phyloP scores from a whole-genome alignment of 768 basidiomycete species.

The Phlegmacium glaucopus region DNA sequence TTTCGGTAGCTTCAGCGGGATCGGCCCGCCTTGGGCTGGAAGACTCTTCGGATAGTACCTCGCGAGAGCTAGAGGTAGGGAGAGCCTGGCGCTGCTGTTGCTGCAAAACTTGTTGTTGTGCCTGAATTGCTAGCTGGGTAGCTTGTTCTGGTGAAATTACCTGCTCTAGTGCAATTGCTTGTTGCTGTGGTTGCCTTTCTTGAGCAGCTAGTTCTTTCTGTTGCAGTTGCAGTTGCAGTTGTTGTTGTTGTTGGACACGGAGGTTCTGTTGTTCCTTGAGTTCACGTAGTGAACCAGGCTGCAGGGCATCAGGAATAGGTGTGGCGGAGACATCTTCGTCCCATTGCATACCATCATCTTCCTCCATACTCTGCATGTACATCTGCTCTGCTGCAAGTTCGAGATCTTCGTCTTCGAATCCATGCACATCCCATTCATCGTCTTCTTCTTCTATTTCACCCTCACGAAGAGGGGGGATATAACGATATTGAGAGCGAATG shows the following conservation, averaged over 20 bases:
- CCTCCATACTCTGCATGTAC: conserved; percentile 31
- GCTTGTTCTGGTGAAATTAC: conserved; percentile 17
- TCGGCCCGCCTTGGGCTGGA: conserved; percentile 39
- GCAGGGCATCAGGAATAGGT: conserved; percentile 32
- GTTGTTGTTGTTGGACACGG: conserved; percentile 28
- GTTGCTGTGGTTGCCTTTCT: conserved; percentile 27
- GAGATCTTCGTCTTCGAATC: conserved; percentile 66
- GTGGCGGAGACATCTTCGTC: conserved; percentile 62
- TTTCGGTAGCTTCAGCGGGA: conserved; percentile 67
- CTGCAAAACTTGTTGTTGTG: conserved; percentile 2
- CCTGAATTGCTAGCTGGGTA: conserved; percentile 19
- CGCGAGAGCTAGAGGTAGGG: conserved; percentile 44
- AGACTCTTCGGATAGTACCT: conserved; percentile 34
- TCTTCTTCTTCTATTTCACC: conserved; percentile 70
- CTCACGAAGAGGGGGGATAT: conserved; percentile 84
- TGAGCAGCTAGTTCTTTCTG: conserved; percentile 24
- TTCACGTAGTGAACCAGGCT: conserved; percentile 28
- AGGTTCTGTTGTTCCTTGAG: conserved; percentile 29
- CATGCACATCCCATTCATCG: conserved; percentile 64
- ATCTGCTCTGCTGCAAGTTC: conserved; percentile 56
- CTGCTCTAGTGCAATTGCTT: conserved; percentile 31
- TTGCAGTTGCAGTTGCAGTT: conserved; percentile 31
- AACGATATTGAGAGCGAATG: conserved; percentile 64
- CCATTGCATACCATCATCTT: conserved; percentile 80
- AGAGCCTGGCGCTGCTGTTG: conserved; percentile 35